Conservation (phyloP, 352 stramenopile species). For the Globisporangium okanoganense region DNA sequence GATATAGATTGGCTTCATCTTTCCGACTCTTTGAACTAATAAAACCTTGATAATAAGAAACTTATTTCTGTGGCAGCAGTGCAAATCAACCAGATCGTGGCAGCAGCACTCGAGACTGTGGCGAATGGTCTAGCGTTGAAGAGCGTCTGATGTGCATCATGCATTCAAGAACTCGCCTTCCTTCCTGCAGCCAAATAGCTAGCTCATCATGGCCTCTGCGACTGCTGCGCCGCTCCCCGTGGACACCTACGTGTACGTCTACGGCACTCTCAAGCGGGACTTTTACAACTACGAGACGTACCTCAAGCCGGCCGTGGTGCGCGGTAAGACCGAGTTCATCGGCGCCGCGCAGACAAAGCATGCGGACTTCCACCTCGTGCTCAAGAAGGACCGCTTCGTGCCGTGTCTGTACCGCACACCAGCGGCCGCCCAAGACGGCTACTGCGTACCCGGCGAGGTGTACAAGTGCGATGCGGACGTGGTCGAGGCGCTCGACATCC, state of each 20-base stretch:
- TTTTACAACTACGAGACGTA: conserved; percentile 75
- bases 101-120: background rate
- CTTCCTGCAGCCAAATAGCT: background rate
- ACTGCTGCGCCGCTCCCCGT: conserved; percentile 3
- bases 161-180: background rate
- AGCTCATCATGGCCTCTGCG: background rate
- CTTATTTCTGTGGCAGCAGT: background rate
- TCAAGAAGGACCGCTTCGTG: conserved; percentile 58
- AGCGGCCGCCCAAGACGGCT: conserved; percentile 31
- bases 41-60: background rate
- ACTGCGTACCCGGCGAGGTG: conserved; percentile 52
- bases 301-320: conserved; percentile 39
- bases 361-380: conserved; percentile 53
- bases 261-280: conserved; percentile 74
- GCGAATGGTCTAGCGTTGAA: background rate
- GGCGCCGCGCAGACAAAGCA: conserved; percentile 32
- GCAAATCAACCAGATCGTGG: background rate
- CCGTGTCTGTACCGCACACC: conserved; percentile 57
- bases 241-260: conserved; percentile 68
- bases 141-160: background rate
- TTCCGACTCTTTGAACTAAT: background rate
- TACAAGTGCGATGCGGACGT: conserved; percentile 55
- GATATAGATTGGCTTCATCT: background rate
- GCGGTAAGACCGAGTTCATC: conserved; percentile 49
- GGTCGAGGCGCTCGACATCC: conserved; percentile 60